Conservation (phyloP, 2,329 filamentous ascomycete genomes). For the Sarocladium oryzae region DNA sequence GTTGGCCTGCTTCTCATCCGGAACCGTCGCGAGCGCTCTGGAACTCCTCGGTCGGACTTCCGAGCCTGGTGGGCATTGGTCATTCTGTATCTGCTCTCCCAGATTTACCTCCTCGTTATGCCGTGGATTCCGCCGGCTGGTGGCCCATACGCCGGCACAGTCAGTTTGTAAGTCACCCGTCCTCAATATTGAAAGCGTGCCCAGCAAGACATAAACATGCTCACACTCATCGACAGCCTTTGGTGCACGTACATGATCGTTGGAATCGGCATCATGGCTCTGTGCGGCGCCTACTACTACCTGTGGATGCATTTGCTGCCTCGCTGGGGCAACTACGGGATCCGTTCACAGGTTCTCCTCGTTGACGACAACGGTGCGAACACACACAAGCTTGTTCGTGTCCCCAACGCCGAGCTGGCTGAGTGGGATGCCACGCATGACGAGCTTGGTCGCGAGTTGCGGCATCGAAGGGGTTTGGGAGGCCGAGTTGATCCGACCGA, state of each 20-base stretch:
- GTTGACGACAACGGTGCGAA: constrained; percentile 40
- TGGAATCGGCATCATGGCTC: constrained; percentile 51
- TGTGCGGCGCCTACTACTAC: constrained; percentile 52
- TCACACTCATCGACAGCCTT: not conserved
- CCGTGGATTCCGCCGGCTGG: constrained; percentile 64
- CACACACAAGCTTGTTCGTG: constrained; percentile 43
- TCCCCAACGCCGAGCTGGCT: constrained; percentile 42
- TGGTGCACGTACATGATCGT: constrained; percentile 65
- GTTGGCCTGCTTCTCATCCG: constrained; percentile 54
- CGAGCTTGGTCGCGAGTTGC: constrained; percentile 29
- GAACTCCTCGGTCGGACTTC: constrained; percentile 44
- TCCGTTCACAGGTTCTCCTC: constrained; percentile 47
- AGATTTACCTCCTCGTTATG: constrained; percentile 59
- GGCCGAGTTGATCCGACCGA: not conserved
- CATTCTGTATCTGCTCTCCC: constrained; percentile 51
- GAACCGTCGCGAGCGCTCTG: constrained; percentile 42
- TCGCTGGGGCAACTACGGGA: constrained; percentile 42
- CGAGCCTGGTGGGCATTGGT: constrained; percentile 52
- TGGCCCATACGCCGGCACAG: constrained; percentile 54
- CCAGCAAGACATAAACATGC: too few relatives aligned
- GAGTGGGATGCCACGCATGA: constrained; percentile 56
- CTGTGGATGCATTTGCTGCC: constrained; percentile 53
- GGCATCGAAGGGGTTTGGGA: constrained; percentile 1
- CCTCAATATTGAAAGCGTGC: too few relatives aligned
- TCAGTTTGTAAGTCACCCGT: constrained; percentile 39